Conservation (phyloP, 2,329 filamentous ascomycete species). For the Exophiala sideris region DNA sequence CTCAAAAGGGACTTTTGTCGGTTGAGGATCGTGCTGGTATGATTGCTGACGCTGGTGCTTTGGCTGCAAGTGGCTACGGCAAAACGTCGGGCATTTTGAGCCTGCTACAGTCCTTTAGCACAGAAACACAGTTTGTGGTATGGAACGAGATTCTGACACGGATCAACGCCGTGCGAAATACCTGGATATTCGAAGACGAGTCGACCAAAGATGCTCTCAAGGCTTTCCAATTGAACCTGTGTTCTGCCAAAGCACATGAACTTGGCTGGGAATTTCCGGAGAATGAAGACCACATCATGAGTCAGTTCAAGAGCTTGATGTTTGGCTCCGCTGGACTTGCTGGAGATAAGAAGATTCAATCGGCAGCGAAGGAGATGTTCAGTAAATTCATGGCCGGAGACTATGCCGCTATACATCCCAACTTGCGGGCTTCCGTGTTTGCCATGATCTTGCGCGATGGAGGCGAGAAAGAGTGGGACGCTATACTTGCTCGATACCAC, state of each 20-base stretch:
- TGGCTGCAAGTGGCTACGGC: conserved; percentile 87
- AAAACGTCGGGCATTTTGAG: conserved; percentile 87
- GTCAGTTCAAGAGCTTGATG: conserved; percentile 90
- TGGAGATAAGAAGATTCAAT: conserved; percentile 74
- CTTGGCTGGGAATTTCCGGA: conserved; percentile 86
- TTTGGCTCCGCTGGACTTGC: conserved; percentile 79
- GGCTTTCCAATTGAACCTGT: conserved; percentile 75
- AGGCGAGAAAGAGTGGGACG: conserved; percentile 80
- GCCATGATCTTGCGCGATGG: conserved; percentile 79
- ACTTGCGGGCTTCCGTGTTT: conserved; percentile 83
- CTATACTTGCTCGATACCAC: conserved; percentile 71
- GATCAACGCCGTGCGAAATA: conserved; percentile 71
- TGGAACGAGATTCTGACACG: conserved; percentile 89
- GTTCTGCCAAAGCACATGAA: conserved; percentile 76
- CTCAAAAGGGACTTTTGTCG: conserved; percentile 72
- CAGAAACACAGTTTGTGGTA: conserved; percentile 83
- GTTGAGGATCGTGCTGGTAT: conserved; percentile 93
- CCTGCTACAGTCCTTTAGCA: conserved; percentile 76
- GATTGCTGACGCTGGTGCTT: conserved; percentile 86
- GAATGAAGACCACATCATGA: conserved; percentile 79
- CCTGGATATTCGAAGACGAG: conserved; percentile 85
- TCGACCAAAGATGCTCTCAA: conserved; percentile 69
- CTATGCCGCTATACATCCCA: conserved; percentile 79
- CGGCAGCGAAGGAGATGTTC: conserved; percentile 87
- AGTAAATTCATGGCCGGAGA: conserved; percentile 78